Percentiles rank a stretch among this genome's conserved stretches.
These are phyloP conservation scores for Diplosphaera chodatii DNA, from an alignment of 139 green algal genomes.

Conservation along the genomic window DNA sequence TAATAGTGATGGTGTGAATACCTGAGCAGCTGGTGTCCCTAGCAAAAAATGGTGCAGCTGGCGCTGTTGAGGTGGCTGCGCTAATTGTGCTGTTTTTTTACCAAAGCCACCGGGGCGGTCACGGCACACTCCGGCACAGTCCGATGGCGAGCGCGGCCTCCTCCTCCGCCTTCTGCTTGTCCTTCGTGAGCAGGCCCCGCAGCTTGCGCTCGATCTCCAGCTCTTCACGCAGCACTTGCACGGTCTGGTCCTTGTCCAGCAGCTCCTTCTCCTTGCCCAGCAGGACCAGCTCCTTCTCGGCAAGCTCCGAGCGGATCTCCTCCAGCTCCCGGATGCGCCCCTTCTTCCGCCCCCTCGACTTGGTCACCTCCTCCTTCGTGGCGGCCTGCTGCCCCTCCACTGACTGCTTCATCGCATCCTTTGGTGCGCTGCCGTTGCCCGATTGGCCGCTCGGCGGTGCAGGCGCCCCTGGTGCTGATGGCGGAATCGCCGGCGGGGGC, in stretches of 20 bases:
- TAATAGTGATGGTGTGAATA: no score
- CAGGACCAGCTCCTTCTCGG: conserved; percentile 73
- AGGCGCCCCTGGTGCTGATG: background rate
- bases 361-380: background rate
- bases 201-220: background rate
- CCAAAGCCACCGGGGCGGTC: no score
- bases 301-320: conserved; percentile 70
- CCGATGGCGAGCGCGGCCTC: conserved; percentile 12
- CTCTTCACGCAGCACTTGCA: conserved; percentile 70
- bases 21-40: no score
- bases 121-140: background rate
- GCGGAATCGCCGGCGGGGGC: background rate
- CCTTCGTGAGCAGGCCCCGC: background rate
- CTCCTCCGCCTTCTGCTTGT: background rate
- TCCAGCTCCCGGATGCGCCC: conserved; percentile 63
- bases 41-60: no score
- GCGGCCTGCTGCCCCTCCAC: background rate
- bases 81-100: no score
- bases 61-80: no score
- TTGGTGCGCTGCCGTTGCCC: background rate
- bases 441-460: no score
- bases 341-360: conserved; percentile 2
- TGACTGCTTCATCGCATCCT: background rate
- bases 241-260: conserved; percentile 71
- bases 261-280: conserved; percentile 75